Evolutionary conservation across 495 filamentous ascomycete species (phyloP), one percentile per base, ranked within the genome.

Genomic region (Penicillium chermesinum): DNA sequence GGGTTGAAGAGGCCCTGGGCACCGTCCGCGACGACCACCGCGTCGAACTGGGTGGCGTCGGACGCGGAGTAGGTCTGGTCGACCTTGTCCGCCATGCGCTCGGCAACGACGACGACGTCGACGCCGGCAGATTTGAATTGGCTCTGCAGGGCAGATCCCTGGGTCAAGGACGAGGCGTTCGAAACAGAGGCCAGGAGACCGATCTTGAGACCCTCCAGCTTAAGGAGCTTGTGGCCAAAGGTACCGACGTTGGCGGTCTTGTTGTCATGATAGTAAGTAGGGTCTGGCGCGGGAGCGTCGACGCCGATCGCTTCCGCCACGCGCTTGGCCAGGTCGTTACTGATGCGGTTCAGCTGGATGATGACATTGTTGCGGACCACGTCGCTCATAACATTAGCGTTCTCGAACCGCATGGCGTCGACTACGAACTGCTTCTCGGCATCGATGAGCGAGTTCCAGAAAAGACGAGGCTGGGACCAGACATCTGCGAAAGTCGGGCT

Each of bases 361-460:
- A 89, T 71, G 1, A 85, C 79, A 50, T 87, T 87, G 44, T 64
- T 42, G 20, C 62, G 56, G 13, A 89, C 84, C 18, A 69, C 53
- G 1, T 54, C 38, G 40, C 77, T 83, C 46, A 72, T 63, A 35
- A 89, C 50, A 33, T 85, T 77, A 7, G 78, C 74, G 6, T 74
- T 68, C 62, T 91, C 86, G 65, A 90, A 91, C 20, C 87, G 83
- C 48, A 88, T 80, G 1, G 84, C 86, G 65, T 91, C 85, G 65
- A 91, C 74, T 47, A 88, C 60, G 63, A 88, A 84, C 59, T 91
- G 87, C 60, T 89, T 78, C 57, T 89, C 87, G 0, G 78, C 76
- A 7, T 78, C 71, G 5, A 76, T 61, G 37, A 91, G 77, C 0
- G 85, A 88, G 77, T 89, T 88, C 75, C 76, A 89, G 68, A 89